phyloP scores from a whole-genome alignment of 2,329 filamentous ascomycete genomes.

The Phyllosticta paracitricarpa region DNA sequence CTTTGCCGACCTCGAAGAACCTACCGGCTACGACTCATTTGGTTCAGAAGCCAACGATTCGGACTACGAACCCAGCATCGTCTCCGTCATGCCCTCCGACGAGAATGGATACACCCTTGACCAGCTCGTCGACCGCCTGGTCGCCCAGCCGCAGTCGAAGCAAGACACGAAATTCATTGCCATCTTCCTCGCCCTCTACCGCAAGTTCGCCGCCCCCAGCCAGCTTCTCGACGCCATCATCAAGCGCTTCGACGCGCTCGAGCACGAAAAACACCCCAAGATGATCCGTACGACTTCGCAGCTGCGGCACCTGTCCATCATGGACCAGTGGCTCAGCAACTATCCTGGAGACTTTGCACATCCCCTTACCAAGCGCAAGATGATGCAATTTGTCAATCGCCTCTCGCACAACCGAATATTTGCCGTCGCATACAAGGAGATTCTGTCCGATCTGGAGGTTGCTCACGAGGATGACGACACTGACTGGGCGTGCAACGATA shows the following conservation, averaged over 20 bases:
- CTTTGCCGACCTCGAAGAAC: constrained; percentile 61
- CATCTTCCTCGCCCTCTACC: constrained; percentile 85
- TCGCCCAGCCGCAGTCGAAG: constrained; percentile 72
- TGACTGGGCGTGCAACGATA: constrained; percentile 80
- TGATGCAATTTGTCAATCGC: constrained; percentile 65
- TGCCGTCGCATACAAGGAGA: constrained; percentile 74
- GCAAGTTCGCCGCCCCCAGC: constrained; percentile 79
- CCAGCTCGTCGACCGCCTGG: constrained; percentile 66
- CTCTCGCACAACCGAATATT: constrained; percentile 74
- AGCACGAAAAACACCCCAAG: constrained; percentile 56
- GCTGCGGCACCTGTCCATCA: constrained; percentile 69
- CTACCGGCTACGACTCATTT: constrained; percentile 54
- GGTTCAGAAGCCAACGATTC: constrained; percentile 59
- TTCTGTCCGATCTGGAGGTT: constrained; percentile 65
- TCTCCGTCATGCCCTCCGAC: constrained; percentile 37
- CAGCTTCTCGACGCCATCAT: constrained; percentile 71
- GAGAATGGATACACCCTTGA: constrained; percentile 49
- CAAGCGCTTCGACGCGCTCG: constrained; percentile 60
- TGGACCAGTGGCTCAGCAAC: constrained; percentile 79
- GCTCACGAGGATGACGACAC: constrained; percentile 83
- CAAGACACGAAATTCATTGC: constrained; percentile 81
- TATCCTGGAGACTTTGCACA: constrained; percentile 93
- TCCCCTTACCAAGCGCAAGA: constrained; percentile 57
- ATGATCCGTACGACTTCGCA: constrained; percentile 73
- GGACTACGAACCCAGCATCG: constrained; percentile 42